A percentile compares a stretch with the other conserved stretches of the same genome.
Evolutionary conservation across 305 asterid genomes (phyloP).

Genomic region (Fraxinus latifolia): DNA sequence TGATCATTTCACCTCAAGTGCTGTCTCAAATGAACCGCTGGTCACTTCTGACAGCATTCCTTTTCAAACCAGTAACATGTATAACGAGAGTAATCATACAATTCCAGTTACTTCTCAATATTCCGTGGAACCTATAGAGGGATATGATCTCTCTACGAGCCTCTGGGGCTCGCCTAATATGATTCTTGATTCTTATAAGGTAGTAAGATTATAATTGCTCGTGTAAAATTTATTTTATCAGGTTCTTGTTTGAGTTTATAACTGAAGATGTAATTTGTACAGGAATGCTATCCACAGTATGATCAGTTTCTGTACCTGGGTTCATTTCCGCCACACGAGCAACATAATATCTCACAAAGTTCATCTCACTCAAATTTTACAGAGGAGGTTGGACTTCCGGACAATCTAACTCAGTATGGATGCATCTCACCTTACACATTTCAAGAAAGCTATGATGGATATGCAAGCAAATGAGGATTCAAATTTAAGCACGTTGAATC

Average conservation of each 20-base stretch:
- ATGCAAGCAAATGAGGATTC: conserved; percentile 28
- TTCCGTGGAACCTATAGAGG: conserved; percentile 23
- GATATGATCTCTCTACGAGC: conserved; percentile 29
- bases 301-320: conserved; percentile 27
- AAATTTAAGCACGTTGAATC: background rate
- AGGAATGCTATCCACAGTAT: conserved; percentile 33
- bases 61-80: conserved; percentile 18
- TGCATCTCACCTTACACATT: conserved; percentile 35
- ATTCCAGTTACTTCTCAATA: conserved; percentile 39
- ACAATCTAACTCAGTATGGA: conserved; percentile 31
- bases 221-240: background rate
- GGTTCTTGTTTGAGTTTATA: background rate
- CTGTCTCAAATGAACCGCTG: conserved; percentile 23
- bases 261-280: conserved; percentile 2
- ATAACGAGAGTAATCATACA: conserved; percentile 35
- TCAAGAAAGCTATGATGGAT: conserved; percentile 34
- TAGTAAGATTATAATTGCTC: background rate
- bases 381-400: conserved; percentile 35
- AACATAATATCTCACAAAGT: conserved; percentile 37
- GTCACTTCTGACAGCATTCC: conserved; percentile 27
- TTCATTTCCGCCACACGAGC: conserved; percentile 30
- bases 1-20: conserved; percentile 12
- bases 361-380: conserved; percentile 40
- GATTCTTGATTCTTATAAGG: conserved; percentile 52
- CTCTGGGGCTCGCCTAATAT: conserved; percentile 33